Conservation (phyloP, 139 green algal species). For the Chlamydomonas incerta region DNA sequence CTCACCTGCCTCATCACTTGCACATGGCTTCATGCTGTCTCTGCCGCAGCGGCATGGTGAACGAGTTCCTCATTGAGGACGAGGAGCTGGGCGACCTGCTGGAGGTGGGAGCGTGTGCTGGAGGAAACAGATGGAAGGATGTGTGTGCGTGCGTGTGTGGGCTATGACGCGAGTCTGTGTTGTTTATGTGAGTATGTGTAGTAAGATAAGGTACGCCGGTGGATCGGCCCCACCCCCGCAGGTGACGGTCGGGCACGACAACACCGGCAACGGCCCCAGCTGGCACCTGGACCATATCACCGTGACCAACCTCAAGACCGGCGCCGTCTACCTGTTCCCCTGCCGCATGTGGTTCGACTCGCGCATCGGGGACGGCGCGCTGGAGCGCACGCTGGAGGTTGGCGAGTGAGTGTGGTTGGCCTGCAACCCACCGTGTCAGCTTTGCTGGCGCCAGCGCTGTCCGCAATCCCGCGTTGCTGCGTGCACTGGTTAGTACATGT, state of each 20-base stretch:
- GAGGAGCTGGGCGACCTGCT: slow-evolving; percentile 65
- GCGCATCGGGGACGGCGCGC: slow-evolving; percentile 50
- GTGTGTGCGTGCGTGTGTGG: too few species aligned
- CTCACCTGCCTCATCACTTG: too few species aligned
- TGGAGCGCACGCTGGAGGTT: slow-evolving; percentile 56
- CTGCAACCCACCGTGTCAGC: too few species aligned
- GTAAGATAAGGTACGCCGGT: too few species aligned
- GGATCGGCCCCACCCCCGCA: too few species aligned
- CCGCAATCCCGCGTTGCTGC: too few species aligned
- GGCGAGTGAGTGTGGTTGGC: slow-evolving; percentile 35
- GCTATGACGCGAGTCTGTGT: too few species aligned
- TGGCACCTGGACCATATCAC: slow-evolving; percentile 70
- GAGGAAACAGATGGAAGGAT: too few species aligned
- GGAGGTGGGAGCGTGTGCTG: slow-evolving; percentile 9
- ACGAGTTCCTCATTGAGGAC: slow-evolving; percentile 61
- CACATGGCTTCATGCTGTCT: too few species aligned
- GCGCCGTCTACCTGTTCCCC: slow-evolving; percentile 55
- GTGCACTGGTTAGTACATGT: too few species aligned
- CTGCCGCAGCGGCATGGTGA: slow-evolving; percentile 41
- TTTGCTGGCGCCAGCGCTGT: too few species aligned
- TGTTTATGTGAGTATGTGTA: too few species aligned
- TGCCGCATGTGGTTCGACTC: slow-evolving; percentile 59
- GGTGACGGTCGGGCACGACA: slow-evolving; percentile 67
- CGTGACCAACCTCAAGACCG: slow-evolving; percentile 62
- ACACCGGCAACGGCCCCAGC: slow-evolving; percentile 46